A percentile compares a stretch with the other conserved stretches of the same genome.
phyloP scores from a whole-genome alignment of 2,329 filamentous ascomycete species.

The Colletotrichum cordylinicola region DNA sequence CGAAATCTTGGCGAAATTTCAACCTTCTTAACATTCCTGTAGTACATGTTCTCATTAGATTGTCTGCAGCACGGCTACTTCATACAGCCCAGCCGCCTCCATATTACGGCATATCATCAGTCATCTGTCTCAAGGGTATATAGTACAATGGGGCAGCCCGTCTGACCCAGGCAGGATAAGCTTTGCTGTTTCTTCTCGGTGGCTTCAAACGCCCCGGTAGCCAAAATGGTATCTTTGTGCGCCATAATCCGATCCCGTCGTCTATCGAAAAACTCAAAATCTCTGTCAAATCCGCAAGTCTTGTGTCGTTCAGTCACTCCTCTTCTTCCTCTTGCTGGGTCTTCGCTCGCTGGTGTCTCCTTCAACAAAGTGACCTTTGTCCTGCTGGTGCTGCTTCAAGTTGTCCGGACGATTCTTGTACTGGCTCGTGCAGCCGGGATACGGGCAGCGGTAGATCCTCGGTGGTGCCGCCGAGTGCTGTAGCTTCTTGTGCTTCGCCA shows the following conservation, averaged over 20 bases:
- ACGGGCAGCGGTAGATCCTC: constrained; percentile 58
- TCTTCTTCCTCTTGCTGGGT: constrained; percentile 53
- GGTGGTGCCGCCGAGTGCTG: constrained; percentile 56
- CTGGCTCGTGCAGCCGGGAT: constrained; percentile 57
- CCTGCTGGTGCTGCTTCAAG: constrained; percentile 60
- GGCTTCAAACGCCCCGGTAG: not conserved
- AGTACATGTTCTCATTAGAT: not conserved
- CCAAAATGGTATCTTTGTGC: not conserved
- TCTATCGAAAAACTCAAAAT: not conserved
- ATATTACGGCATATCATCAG: not conserved
- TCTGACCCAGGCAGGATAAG: not conserved
- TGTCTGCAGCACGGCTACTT: not conserved
- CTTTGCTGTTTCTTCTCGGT: not conserved
- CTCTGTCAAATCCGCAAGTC: not conserved
- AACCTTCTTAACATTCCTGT: not conserved
- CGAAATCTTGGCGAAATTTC: not conserved
- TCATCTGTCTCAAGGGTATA: not conserved
- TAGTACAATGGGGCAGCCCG: not conserved
- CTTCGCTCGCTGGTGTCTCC: constrained; percentile 38
- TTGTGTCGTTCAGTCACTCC: constrained; percentile 29
- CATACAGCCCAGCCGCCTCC: not conserved
- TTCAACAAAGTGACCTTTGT: constrained; percentile 60
- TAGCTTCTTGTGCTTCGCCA: constrained; percentile 63
- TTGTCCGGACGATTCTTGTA: constrained; percentile 64
- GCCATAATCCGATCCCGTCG: not conserved